phyloP scores from a whole-genome alignment of 202 grass and related monocot species.

The Digitaria exilis region DNA sequence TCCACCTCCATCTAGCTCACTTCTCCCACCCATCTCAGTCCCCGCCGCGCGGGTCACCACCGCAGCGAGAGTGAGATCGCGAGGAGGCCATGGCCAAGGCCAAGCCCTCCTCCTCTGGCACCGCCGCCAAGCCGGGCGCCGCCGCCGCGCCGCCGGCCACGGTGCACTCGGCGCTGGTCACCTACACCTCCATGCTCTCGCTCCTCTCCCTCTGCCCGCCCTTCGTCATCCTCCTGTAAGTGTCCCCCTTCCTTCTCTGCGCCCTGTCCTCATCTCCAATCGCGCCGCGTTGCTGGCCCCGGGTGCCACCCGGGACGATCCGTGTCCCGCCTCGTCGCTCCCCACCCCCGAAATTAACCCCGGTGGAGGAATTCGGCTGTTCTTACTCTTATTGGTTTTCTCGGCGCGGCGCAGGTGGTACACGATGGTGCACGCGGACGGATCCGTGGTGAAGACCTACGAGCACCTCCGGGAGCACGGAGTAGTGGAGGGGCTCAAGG shows the following conservation, averaged over 20 bases:
- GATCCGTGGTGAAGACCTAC: slow-evolving; percentile 73
- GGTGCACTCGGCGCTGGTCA: slow-evolving; percentile 81
- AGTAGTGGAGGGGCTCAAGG: slow-evolving; percentile 65
- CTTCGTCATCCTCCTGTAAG: slow-evolving; percentile 98
- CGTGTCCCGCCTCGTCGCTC: background rate
- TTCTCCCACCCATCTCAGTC: background rate
- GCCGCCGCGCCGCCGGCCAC: slow-evolving; percentile 41
- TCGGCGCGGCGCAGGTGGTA: slow-evolving; percentile 71
- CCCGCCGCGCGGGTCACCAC: background rate
- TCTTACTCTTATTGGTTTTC: background rate
- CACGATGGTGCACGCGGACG: slow-evolving; percentile 94
- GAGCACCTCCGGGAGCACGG: slow-evolving; percentile 73
- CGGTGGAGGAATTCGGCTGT: background rate
- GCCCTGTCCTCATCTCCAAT: background rate
- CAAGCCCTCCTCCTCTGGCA: background rate
- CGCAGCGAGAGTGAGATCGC: slow-evolving; percentile 28
- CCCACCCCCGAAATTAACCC: background rate
- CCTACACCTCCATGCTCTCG: slow-evolving; percentile 87
- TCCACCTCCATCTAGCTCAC: background rate
- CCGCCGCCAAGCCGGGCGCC: background rate
- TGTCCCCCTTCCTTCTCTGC: background rate
- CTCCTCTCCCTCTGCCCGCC: slow-evolving; percentile 95
- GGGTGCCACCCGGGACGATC: background rate
- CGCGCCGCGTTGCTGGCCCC: background rate
- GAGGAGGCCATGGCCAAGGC: slow-evolving; percentile 42